Evolutionary conservation across 2,329 filamentous ascomycete genomes (phyloP).

Genomic region (Cladosporium sp.): DNA sequence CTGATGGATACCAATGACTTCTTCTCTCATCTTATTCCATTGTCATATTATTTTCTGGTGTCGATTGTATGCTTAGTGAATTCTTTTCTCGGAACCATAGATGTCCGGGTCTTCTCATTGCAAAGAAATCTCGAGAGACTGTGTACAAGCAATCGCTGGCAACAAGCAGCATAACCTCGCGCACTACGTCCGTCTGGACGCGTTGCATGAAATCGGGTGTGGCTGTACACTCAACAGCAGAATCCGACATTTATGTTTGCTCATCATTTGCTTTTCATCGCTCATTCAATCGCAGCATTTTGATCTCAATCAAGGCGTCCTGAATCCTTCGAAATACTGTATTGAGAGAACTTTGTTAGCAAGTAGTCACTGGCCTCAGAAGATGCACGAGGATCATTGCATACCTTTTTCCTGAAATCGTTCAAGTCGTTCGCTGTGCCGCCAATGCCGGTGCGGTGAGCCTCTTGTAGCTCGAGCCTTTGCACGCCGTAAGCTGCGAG

Average conservation of each 20-base stretch:
- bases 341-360: not conserved
- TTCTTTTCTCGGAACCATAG: not conserved
- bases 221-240: not conserved
- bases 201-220: not conserved
- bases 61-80: not conserved
- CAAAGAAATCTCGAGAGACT: too few relatives aligned
- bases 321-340: slow-evolving; percentile 41
- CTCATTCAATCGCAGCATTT: not conserved
- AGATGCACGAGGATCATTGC: not conserved
- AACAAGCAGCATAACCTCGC: not conserved
- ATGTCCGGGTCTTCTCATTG: not conserved
- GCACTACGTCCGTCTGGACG: not conserved
- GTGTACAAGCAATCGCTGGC: not conserved
- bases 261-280: not conserved
- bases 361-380: not conserved
- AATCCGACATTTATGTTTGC: not conserved
- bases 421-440: slow-evolving; percentile 67
- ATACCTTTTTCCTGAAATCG: slow-evolving; percentile 59
- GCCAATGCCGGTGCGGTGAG: slow-evolving; percentile 41
- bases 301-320: slow-evolving; percentile 8
- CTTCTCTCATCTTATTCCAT: not conserved
- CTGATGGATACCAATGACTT: slow-evolving; percentile 3
- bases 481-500: slow-evolving; percentile 29
- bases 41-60: not conserved
- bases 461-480: slow-evolving; percentile 26